phyloP scores from a whole-genome alignment of 2,329 filamentous ascomycete species.

The Penicillium sclerotiorum region DNA sequence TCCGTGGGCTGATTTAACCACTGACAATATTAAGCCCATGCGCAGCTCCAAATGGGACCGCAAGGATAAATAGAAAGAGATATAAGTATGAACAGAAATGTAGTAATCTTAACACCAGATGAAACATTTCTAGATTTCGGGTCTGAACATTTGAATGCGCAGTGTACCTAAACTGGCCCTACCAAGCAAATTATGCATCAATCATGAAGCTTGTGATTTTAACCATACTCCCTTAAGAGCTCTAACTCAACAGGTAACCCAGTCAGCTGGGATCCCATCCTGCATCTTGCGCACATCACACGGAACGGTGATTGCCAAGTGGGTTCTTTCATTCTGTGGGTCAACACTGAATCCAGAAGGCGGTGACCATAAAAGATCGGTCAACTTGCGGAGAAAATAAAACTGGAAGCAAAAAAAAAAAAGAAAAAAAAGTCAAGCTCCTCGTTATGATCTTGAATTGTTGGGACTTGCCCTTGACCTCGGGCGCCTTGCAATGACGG shows the following conservation, averaged over 20 bases:
- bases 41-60: too few species aligned
- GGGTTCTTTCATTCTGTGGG: neutral
- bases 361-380: neutral
- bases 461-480: neutral
- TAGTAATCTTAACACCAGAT: too few species aligned
- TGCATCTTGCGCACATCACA: neutral
- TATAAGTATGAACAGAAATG: too few species aligned
- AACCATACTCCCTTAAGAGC: too few species aligned
- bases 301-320: constrained; percentile 4
- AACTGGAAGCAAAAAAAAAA: constrained; percentile 8
- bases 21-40: too few species aligned
- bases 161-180: too few species aligned
- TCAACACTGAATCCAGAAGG: neutral
- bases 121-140: too few species aligned
- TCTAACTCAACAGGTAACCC: neutral
- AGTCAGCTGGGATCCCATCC: neutral
- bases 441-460: neutral
- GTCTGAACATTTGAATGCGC: too few species aligned
- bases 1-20: too few species aligned
- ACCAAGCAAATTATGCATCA: too few species aligned
- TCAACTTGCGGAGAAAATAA: constrained; percentile 6
- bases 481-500: constrained; percentile 33
- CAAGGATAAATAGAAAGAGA: too few species aligned
- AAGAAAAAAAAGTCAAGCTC: neutral
- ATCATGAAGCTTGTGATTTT: too few species aligned